Evolutionary conservation across 139 green algal genomes (phyloP), one percentile per base, ranked within the genome.

Genomic region (Tetradesmus obliquus): DNA sequence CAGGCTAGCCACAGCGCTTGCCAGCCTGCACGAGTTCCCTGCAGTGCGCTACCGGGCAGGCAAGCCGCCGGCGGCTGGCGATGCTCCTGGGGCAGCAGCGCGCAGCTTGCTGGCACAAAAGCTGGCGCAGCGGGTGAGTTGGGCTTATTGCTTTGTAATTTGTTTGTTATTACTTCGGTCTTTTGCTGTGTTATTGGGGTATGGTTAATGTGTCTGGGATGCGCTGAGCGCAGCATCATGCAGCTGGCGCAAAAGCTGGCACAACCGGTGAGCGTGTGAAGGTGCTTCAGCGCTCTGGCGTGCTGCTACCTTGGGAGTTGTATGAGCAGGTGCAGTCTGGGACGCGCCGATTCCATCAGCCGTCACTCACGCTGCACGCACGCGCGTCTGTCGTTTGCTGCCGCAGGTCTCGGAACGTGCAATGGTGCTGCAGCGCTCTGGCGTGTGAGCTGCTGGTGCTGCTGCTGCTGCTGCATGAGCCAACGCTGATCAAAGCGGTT

Each of bases 11-110:
- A 95, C 95, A 3, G 92, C 97, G 2, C 97, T 98, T 88, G 91
- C 94, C 51, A 95, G 95, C 9, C 91, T 99, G 22, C 95, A 97
- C 51, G 96, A 98, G 83, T 95, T 97, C 81, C 97, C 97, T 1
- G 81, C 91, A 9, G 96, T 98, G 60, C 93, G 94, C 32, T 95
- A 94, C 91, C 93, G 91, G 32, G 94, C 91, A 5, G 90, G 92
- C 20, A 89, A 93, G 58, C 93, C 95, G 9, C 93, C 94, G 4
- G 95, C 96, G 53, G 90, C 96, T 20, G 95, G 90, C 0, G 94
- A 97, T 69, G 94, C 94, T 0, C 91, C 95, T 1, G 97, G 95
- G 54, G 58, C 93, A 85, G 55, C 88, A 76, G 62, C 94, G 93
- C 92, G 94, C 72, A 66, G 58, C 82, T 45, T 82, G 62, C 92